phyloP scores from a whole-genome alignment of 2,329 filamentous ascomycete species.

The Fusarium globosum region DNA sequence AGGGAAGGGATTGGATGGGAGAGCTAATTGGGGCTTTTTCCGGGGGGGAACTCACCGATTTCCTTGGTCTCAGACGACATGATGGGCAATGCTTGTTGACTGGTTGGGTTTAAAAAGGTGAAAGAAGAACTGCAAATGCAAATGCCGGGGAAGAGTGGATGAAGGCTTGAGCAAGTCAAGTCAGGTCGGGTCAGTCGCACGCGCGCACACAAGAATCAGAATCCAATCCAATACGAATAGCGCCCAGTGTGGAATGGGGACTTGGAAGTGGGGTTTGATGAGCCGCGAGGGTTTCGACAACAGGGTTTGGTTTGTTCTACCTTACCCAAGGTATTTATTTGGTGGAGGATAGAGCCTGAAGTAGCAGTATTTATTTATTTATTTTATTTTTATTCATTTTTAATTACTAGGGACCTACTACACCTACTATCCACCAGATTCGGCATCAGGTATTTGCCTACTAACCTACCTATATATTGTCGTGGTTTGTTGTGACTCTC shows the following conservation, averaged over 20 bases:
- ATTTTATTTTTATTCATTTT: too few species aligned
- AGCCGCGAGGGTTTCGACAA: conserved; percentile 41
- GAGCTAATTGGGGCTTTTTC: conserved; percentile 2
- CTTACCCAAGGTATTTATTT: neutral
- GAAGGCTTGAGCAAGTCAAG: conserved; percentile 40
- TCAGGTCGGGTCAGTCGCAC: conserved; percentile 40
- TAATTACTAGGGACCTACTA: neutral
- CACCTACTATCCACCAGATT: neutral
- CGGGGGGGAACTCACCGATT: conserved; percentile 51
- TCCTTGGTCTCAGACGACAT: conserved; percentile 61
- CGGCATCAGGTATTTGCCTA: neutral
- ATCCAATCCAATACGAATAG: conserved; percentile 18
- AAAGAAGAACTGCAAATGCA: conserved; percentile 38
- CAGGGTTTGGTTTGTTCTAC: conserved; percentile 26
- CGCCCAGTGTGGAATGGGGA: conserved; percentile 35
- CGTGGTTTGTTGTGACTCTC: neutral
- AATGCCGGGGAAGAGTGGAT: conserved; percentile 36
- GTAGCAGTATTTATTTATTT: neutral
- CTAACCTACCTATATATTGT: neutral
- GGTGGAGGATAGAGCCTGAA: neutral
- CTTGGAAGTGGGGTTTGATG: conserved; percentile 39
- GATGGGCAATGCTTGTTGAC: conserved; percentile 48
- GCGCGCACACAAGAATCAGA: conserved; percentile 21
- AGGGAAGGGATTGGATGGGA: neutral
- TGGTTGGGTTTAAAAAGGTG: conserved; percentile 32